Base-by-base conservation (phyloP, 2,329 filamentous ascomycete genomes). In the Diaporthe sp. region DNA sequence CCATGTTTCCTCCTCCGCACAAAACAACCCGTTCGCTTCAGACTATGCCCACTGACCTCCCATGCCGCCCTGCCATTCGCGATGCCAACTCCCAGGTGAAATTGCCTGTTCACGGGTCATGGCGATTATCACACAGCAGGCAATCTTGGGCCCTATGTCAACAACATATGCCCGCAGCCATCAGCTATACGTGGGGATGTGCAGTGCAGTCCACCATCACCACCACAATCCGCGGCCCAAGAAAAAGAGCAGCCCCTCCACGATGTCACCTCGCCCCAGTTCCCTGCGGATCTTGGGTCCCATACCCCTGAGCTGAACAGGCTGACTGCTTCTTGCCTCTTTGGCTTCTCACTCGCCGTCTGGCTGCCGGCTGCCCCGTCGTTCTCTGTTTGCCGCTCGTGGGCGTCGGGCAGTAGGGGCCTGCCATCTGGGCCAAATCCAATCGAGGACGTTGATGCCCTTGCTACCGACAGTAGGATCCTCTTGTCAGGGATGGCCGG, bases 11-110 rank as follows among this genome's bases (percentile, higher is more conserved):
- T 37, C 31, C 9, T n/a, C 31, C 22, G 49, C 65, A 55, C 65
- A 69, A 69, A 69, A 69, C 65, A 69, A 39, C 65, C 65, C 46
- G 65, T 42, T 28, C n/a, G 65, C 65, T 42, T 69, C 65, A 69
- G 65, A 55, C 65, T 25, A 15, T 69, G 65, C 65, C 65, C 65
- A 55, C 65, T 69, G 49, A 69, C 65, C 65, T 69, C n/a, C 10
- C 49, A 55, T 42, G 34, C n/a, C 65, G 65, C 65, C 3, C n/a
- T 69, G 65, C n/a, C 65, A 69, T 69, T 69, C 49, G 65, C n/a
- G 49, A 55, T 28, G 34, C n/a, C 65, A 19, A 25, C 19, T 9
- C 28, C 19, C 42, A 17, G 42, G 42, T 42, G 22, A 68, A 51
- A 68, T 55, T 69, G 13, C 34, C 37, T 17, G 3, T 49, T 69